Evolutionary conservation across 148 eudicot genomes (phyloP), one percentile per base, ranked within the genome.

Genomic region (Chenopodium quinoa): DNA sequence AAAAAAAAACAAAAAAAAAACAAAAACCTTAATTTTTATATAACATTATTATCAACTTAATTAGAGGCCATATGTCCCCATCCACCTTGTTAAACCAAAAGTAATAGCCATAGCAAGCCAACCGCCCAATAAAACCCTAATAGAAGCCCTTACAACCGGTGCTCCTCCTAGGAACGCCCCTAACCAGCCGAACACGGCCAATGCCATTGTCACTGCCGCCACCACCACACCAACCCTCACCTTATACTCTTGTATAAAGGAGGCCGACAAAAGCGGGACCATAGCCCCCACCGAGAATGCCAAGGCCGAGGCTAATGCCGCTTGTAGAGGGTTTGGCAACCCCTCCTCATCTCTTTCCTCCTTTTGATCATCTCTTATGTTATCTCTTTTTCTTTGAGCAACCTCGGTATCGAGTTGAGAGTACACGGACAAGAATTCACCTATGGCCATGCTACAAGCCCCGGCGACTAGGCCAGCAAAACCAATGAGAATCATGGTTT

Each of bases 401-500:
- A 86, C 64, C 75, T 88, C 88, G 5, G 86, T 73, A 68, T 88
- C 90, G 23, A 81, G 83, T 48, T 88, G 88, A 0, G 88, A 81
- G 78, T 85, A 84, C 2, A 88, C 90, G 0, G 90, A 88, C 19
- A 86, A 88, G 5, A 82, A 88, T 74, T 88, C 90, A 2, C 90
- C 90, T 9, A 86, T 86, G 32, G 88, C 90, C 90, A 88, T 88
- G 75, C 88, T 86, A 11, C 83, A 88, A n/a, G 90, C 90, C 17
- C 90, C 90, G 27, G 85, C 88, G 6, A 88, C 84, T 9, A 88
- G 48, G 27, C 90, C 88, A 0, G 88, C 90, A 54, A 86, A 82
- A 7, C 90, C 90, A 2, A 87, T 84, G 2, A 88, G 78, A 32
- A 88, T 73, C 84, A 84, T 86, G 62, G 68, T 85, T 58, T 84